Conservation (phyloP, 2,329 filamentous ascomycete genomes). For the Botryotinia narcissicola region DNA sequence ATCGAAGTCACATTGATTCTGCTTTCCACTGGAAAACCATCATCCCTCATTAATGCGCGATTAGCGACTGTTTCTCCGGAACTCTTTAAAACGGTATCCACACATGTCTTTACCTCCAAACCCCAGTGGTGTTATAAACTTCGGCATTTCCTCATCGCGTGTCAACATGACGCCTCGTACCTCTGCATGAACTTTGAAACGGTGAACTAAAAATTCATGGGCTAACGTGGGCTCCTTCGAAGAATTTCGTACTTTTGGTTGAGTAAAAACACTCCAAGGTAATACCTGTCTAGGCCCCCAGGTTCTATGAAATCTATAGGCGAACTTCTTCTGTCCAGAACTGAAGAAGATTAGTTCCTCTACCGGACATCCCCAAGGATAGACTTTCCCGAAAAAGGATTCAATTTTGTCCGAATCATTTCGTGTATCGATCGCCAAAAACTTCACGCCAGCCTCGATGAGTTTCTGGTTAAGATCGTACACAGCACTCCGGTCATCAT, state of each 20-base stretch:
- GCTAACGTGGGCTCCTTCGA: not conserved
- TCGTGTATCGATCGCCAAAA: not conserved
- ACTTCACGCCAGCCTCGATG: not conserved
- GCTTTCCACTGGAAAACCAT: no score
- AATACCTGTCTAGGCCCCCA: not conserved
- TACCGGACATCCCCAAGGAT: not conserved
- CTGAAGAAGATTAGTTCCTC: not conserved
- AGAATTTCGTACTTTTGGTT: not conserved
- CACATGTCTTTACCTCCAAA: not conserved
- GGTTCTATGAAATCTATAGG: not conserved
- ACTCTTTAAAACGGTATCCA: not conserved
- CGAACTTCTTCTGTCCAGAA: not conserved
- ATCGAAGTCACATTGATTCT: not conserved
- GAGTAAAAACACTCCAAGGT: not conserved
- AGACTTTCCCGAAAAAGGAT: not conserved
- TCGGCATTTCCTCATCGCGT: not conserved
- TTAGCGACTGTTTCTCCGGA: not conserved
- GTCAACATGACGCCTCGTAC: not conserved
- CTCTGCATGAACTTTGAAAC: not conserved
- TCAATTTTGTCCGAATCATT: not conserved
- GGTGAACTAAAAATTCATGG: not conserved
- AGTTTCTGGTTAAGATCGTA: not conserved
- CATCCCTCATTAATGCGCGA: no score
- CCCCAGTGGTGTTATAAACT: not conserved
- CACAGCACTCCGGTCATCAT: not conserved